These are phyloP conservation scores for Keithomyces neogunnii DNA, from an alignment of 2,329 filamentous ascomycete species.

Conservation along the genomic window DNA sequence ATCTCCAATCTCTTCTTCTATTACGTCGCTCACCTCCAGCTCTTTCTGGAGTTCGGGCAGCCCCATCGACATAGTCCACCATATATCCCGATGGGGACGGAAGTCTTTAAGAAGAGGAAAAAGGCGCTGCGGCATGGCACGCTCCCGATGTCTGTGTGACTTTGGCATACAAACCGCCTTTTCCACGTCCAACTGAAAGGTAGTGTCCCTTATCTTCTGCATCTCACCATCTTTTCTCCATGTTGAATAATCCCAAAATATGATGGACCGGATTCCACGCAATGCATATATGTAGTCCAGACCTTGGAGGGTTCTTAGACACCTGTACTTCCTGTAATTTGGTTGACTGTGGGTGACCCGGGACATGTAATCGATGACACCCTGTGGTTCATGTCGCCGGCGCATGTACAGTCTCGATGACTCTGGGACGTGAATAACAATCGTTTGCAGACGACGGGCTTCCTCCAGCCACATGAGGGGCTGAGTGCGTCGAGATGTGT, in stretches of 20 bases:
- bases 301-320: conserved; percentile 33
- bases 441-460: conserved; percentile 28
- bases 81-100: conserved; percentile 5
- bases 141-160: neutral
- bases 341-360: conserved; percentile 27
- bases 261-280: conserved; percentile 31
- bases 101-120: conserved; percentile 10
- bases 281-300: conserved; percentile 34
- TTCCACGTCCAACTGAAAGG: conserved; percentile 20
- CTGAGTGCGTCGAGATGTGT: conserved; percentile 29
- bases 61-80: conserved; percentile 4
- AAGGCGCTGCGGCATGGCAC: conserved; percentile 14
- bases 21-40: neutral
- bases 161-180: conserved; percentile 15
- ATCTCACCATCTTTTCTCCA: conserved; percentile 8
- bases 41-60: neutral
- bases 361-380: conserved; percentile 15
- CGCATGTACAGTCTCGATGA: conserved; percentile 19
- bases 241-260: conserved; percentile 31
- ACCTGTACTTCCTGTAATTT: conserved; percentile 27
- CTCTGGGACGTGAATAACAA: conserved; percentile 34
- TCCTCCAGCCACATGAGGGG: conserved; percentile 26
- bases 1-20: neutral
- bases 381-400: conserved; percentile 25
- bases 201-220: conserved; percentile 18